phyloP scores from a whole-genome alignment of 129 eudicot species.

The Centaurea solstitialis region DNA sequence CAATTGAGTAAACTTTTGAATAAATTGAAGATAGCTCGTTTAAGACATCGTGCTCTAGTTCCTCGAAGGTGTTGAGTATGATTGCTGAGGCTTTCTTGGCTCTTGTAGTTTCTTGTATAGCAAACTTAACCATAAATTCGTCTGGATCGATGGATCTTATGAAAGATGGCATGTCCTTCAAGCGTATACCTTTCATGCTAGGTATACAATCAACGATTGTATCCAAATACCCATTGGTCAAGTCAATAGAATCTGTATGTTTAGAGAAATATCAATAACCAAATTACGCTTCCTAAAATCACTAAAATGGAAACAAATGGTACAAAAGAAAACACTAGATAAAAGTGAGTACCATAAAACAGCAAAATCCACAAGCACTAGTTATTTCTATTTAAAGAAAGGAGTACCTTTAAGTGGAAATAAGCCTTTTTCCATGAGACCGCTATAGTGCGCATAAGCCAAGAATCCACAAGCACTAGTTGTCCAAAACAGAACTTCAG shows the following conservation, averaged over 20 bases:
- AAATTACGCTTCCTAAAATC: too few species aligned
- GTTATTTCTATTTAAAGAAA: neutral
- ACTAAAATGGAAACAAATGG: neutral
- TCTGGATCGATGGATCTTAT: constrained; percentile 30
- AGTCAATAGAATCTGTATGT: constrained; percentile 17
- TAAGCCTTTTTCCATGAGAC: constrained; percentile 16
- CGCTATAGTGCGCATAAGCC: constrained; percentile 20
- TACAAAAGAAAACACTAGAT: too few species aligned
- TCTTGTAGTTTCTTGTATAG: constrained; percentile 13
- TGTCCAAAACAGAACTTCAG: constrained; percentile 30
- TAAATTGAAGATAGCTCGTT: constrained; percentile 21
- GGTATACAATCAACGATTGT: constrained; percentile 35
- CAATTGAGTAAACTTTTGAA: constrained; percentile 8
- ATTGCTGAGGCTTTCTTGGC: constrained; percentile 22
- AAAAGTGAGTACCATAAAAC: too few species aligned
- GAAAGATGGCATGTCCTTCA: constrained; percentile 41
- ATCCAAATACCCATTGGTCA: constrained; percentile 40
- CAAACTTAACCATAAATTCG: constrained; percentile 32
- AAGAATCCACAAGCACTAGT: constrained; percentile 31
- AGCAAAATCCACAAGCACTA: too few species aligned
- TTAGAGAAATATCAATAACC: neutral
- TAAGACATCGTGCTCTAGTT: constrained; percentile 30
- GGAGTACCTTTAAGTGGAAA: constrained; percentile 26
- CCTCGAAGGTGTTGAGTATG: constrained; percentile 36
- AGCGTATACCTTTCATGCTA: constrained; percentile 31